Evolutionary conservation across 345 rosid genomes (phyloP).

Genomic region (Euphorbia peplus): DNA sequence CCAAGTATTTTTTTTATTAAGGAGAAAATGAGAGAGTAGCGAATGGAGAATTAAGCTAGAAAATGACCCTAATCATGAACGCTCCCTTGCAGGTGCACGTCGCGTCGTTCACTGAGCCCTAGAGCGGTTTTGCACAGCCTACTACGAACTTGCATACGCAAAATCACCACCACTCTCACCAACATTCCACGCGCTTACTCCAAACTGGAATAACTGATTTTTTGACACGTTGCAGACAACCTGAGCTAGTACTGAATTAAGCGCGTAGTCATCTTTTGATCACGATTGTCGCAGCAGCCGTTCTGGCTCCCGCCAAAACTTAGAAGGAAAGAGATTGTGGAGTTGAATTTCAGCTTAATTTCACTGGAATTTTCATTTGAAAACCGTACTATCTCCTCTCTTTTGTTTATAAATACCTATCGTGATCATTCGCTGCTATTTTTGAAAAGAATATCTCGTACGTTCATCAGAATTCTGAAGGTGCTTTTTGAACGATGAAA

Average conservation of each 20-base stretch:
- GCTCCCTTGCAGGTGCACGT: not conserved
- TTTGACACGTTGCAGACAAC: not conserved
- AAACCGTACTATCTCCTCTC: not conserved
- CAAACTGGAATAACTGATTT: not conserved
- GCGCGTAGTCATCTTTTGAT: not conserved
- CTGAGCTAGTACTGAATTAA: not conserved
- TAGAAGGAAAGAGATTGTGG: not conserved
- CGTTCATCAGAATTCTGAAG: not conserved
- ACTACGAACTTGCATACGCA: not conserved
- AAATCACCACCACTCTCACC: not conserved
- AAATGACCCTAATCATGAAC: too few relatives aligned
- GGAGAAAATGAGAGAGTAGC: too few relatives aligned
- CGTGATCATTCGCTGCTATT: not conserved
- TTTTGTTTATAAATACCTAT: not conserved
- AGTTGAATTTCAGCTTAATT: not conserved
- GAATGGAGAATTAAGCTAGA: too few relatives aligned
- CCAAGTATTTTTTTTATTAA: too few relatives aligned
- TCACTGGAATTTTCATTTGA: not conserved
- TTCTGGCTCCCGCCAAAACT: not conserved
- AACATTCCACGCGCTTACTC: not conserved
- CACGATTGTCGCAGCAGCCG: not conserved
- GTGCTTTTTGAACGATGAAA: conserved; percentile 26
- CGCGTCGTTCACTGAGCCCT: not conserved
- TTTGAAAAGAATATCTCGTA: not conserved
- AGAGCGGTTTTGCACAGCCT: not conserved